Evolutionary conservation across 129 eudicot species (phyloP).

Genomic region (Centaurea solstitialis): DNA sequence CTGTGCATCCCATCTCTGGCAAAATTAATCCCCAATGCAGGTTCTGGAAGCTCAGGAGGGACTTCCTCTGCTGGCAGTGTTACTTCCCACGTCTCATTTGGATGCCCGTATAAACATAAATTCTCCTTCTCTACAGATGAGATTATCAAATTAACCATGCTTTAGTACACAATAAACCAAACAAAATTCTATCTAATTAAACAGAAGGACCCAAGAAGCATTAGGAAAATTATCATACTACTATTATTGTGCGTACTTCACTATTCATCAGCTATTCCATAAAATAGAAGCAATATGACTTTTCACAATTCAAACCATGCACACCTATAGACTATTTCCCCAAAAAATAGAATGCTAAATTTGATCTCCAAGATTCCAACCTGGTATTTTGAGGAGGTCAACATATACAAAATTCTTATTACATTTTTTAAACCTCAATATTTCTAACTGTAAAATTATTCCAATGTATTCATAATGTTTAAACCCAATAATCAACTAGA

Average conservation of each 20-base stretch:
- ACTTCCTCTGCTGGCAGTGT: constrained; percentile 55
- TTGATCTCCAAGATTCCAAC: not conserved
- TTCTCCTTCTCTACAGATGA: constrained; percentile 45
- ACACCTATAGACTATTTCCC: not conserved
- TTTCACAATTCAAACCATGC: not conserved
- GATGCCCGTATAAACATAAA: constrained; percentile 55
- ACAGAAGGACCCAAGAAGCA: not conserved
- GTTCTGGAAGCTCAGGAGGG: constrained; percentile 61
- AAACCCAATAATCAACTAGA: not conserved
- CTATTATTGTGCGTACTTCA: not conserved
- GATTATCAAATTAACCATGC: not conserved
- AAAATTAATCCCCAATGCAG: constrained; percentile 51
- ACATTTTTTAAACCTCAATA: not conserved
- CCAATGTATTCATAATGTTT: not conserved
- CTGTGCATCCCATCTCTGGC: constrained; percentile 53
- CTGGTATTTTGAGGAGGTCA: not conserved
- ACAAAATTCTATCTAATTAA: not conserved
- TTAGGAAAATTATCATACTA: not conserved
- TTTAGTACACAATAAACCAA: not conserved
- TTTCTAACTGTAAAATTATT: not conserved
- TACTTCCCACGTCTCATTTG: constrained; percentile 60
- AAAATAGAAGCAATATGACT: not conserved
- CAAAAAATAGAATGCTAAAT: not conserved
- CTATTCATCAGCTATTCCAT: not conserved
- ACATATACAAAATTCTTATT: not conserved